Evolutionary conservation across 2,329 filamentous ascomycete species (phyloP).

Genomic region (Beauveria sp.): DNA sequence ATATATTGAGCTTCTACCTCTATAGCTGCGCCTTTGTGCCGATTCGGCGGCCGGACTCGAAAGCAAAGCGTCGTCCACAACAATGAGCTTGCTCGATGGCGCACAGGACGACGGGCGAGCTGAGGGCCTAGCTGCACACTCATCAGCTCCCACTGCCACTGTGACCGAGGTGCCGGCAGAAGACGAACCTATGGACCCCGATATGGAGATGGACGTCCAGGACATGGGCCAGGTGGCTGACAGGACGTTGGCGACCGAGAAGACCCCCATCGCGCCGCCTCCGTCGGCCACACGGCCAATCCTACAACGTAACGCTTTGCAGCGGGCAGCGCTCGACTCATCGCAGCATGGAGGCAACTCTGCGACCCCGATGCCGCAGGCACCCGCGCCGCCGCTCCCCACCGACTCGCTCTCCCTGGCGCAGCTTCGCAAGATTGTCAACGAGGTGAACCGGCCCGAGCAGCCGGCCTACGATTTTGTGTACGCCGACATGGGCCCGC

Average conservation of each 20-base stretch:
- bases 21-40: background rate
- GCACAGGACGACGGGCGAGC: background rate
- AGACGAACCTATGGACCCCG: background rate
- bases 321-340: slow-evolving; percentile 15
- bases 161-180: background rate
- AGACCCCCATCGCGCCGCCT: slow-evolving; percentile 27
- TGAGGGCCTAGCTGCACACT: background rate
- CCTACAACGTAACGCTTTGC: slow-evolving; percentile 26
- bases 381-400: slow-evolving; percentile 32
- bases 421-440: slow-evolving; percentile 65
- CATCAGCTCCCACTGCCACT: background rate
- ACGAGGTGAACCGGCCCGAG: slow-evolving; percentile 63
- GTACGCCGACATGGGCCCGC: slow-evolving; percentile 63
- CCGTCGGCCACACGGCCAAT: slow-evolving; percentile 17
- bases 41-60: background rate
- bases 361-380: slow-evolving; percentile 16
- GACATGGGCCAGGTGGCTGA: slow-evolving; percentile 31
- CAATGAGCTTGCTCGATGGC: background rate
- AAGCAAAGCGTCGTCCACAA: background rate
- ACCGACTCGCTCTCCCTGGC: slow-evolving; percentile 68
- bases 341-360: slow-evolving; percentile 16
- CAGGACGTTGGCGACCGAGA: slow-evolving; percentile 28
- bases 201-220: slow-evolving; percentile 4
- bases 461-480: slow-evolving; percentile 77
- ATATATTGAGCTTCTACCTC: background rate